Base-by-base conservation (phyloP, 352 stramenopile genomes). In the Phytophthora ohioensis region DNA sequence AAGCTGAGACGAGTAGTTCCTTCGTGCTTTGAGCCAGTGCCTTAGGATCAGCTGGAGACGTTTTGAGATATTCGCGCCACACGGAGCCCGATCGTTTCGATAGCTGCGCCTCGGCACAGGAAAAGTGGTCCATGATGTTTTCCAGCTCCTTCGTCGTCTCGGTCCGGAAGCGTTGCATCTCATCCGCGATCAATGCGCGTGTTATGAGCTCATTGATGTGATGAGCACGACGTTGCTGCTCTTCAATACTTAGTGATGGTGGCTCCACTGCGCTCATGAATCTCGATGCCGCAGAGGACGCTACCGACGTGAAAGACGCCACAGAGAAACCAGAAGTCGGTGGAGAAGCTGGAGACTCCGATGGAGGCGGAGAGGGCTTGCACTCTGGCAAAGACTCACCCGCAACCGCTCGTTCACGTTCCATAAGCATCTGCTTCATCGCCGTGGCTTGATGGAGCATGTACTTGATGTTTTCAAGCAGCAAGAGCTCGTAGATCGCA, bases 381-480 rank as follows among this genome's bases (percentile, higher is more conserved):
- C 42, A 57, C 13, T 78, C 60, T 17, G 57, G 52, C 2, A 45
- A 53, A 27, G 75, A 51, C 36, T 61, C 67, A 41, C 62, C 46
- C 27, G 77, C 52, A 15, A 81, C n/a, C 0, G 78, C 69, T 0
- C 78, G 64, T 13, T 91, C 84, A 30, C 84, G 84, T 30, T 82
- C 70, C 2, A 49, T 32, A 1, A 92, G 67, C 36, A 93, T 58
- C n/a, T 91, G 84, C 62, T 87, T 89, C 62, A 93, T 79, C 43
- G 78, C 84, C 9, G 68, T 79, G 32, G 77, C 67, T 66, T 93
- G 85, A 34, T 78, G 72, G 5, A 79, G 72, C 56, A 93, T 64
- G 60, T 92, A 93, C 57, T 87, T 88, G 66, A 90, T 54, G 47
- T 76, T 80, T 63, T 91, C 86, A 45, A 92, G 78, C 32, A 93